These are phyloP conservation scores for Penicillium concentricum DNA, from an alignment of 2,329 filamentous ascomycete species.

Conservation along the genomic window DNA sequence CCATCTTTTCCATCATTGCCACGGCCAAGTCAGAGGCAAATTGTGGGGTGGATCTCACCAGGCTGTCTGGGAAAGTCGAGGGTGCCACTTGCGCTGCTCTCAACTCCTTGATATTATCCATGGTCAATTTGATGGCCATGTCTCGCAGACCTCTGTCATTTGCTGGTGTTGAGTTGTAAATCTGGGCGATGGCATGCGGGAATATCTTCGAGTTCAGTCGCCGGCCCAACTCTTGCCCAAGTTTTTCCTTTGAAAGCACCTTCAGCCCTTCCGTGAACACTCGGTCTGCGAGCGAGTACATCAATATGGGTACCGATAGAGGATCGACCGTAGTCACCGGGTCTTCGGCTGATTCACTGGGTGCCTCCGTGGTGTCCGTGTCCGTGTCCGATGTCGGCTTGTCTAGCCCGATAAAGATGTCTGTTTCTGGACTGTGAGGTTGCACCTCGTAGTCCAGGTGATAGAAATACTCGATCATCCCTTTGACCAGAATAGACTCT, in stretches of 20 bases:
- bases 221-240: not conserved
- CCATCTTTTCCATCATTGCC: not conserved
- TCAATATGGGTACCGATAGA: not conserved
- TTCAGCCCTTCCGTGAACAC: not conserved
- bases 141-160: not conserved
- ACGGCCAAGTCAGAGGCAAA: not conserved
- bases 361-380: too few species aligned
- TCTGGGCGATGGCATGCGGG: not conserved
- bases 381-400: too few species aligned
- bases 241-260: not conserved
- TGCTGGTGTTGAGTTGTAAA: not conserved
- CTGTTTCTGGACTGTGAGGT: not conserved
- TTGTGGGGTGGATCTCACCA: not conserved
- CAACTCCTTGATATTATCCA: not conserved
- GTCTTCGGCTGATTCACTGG: not conserved
- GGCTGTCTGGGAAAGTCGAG: not conserved
- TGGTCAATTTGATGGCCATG: not conserved
- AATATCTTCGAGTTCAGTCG: not conserved
- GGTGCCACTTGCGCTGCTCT: not conserved
- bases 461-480: slow-evolving; percentile 1
- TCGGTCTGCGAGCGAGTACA: not conserved
- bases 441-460: not conserved
- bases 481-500: not conserved
- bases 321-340: not conserved
- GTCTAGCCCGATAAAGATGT: not conserved